Conservation (phyloP, 805 yeast species). For the Komagataella mondaviorum region DNA sequence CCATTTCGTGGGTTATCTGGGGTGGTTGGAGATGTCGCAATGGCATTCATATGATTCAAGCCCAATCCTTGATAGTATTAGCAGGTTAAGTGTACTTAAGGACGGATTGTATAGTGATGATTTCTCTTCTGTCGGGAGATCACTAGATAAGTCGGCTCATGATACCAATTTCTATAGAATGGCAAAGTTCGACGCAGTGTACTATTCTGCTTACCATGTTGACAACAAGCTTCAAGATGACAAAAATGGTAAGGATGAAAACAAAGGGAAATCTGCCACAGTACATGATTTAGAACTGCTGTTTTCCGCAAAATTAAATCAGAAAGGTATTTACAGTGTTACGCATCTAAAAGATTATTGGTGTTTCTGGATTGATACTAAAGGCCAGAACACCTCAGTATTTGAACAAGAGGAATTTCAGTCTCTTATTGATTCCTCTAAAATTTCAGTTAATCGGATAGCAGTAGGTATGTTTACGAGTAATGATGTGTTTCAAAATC, state of each 20-base stretch:
- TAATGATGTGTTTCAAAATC: not conserved
- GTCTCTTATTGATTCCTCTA: not conserved
- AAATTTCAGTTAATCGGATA: not conserved
- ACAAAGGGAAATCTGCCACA: not conserved
- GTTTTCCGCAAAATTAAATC: not conserved
- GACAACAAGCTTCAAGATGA: slow-evolving; percentile 5
- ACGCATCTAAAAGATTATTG: not conserved
- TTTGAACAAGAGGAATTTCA: not conserved
- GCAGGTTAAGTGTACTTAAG: not conserved
- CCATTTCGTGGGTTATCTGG: not conserved
- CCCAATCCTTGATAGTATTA: not conserved
- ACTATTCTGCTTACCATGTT: slow-evolving; percentile 17
- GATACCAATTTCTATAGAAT: slow-evolving; percentile 17
- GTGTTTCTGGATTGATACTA: not conserved
- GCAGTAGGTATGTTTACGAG: not conserved
- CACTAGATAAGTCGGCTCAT: slow-evolving; percentile 8
- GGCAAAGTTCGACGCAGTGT: slow-evolving; percentile 13
- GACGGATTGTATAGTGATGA: not conserved
- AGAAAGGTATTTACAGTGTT: not conserved
- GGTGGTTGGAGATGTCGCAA: slow-evolving; percentile 1
- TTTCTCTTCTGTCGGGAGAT: not conserved
- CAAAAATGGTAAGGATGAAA: not conserved
- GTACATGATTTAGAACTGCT: not conserved
- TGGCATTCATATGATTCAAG: not conserved
- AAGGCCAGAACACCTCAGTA: not conserved